phyloP scores from a whole-genome alignment of 768 basidiomycete species.

The Psilocybe sp. region DNA sequence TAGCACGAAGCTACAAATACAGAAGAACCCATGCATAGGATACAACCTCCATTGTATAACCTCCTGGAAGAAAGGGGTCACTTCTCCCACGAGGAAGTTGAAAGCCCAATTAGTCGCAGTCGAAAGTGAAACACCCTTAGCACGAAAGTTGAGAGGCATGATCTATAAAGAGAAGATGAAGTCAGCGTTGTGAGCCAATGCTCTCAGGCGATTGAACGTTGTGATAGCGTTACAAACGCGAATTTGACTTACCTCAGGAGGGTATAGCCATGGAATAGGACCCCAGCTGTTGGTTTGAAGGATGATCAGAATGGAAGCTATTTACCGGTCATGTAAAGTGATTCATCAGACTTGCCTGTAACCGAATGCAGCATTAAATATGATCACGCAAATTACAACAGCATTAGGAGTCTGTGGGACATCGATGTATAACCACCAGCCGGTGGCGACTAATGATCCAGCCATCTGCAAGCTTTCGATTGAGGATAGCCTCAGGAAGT shows the following conservation, averaged over 20 bases:
- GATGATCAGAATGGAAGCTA: not conserved
- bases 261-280: constrained; percentile 84
- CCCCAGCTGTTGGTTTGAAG: constrained; percentile 58
- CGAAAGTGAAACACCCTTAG: constrained; percentile 93
- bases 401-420: constrained; percentile 80
- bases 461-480: constrained; percentile 61
- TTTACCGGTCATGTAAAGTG: not conserved
- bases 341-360: constrained; percentile 50
- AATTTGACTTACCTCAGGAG: constrained; percentile 61
- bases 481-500: not conserved
- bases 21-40: constrained; percentile 95
- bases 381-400: constrained; percentile 85
- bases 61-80: constrained; percentile 86
- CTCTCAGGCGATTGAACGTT: not conserved
- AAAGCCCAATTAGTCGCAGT: constrained; percentile 90
- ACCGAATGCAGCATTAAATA: constrained; percentile 94
- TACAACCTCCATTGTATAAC: constrained; percentile 88
- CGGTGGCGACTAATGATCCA: constrained; percentile 71
- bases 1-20: constrained; percentile 80
- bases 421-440: constrained; percentile 94
- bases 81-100: constrained; percentile 87
- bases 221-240: not conserved
- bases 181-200: no score
- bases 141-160: constrained; percentile 84
- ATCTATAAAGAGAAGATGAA: constrained; percentile 44